Conservation (phyloP, 352 stramenopile genomes). For the Globisporangium recalcitrans region DNA sequence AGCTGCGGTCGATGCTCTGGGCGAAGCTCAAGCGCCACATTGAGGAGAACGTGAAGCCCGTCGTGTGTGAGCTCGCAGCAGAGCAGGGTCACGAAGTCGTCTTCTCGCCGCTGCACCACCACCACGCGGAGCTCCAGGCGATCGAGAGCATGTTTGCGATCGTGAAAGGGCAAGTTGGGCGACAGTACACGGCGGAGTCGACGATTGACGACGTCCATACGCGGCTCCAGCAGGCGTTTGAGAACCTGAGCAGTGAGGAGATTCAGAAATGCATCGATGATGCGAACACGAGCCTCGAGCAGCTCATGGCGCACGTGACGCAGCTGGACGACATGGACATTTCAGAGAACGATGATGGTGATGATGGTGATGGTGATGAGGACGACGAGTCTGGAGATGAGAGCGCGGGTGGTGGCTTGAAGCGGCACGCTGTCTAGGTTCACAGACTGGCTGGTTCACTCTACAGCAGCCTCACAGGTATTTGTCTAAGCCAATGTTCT, state of each 20-base stretch:
- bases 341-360: background rate
- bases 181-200: conserved; percentile 3
- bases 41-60: conserved; percentile 6
- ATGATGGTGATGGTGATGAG: background rate
- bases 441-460: background rate
- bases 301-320: conserved; percentile 9
- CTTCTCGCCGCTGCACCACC: background rate
- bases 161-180: conserved; percentile 7
- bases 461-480: background rate
- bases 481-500: background rate
- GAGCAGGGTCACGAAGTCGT: conserved; percentile 11
- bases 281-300: conserved; percentile 4
- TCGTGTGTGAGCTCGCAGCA: conserved; percentile 1
- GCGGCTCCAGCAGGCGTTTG: conserved; percentile 7
- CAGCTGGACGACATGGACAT: conserved; percentile 6
- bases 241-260: background rate
- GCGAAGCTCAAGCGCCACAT: conserved; percentile 3
- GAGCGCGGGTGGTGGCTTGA: background rate
- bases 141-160: conserved; percentile 2
- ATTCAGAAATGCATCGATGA: conserved; percentile 9
- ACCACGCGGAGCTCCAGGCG: conserved; percentile 2
- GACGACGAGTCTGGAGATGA: background rate
- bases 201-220: conserved; percentile 4
- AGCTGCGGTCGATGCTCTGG: conserved; percentile 13
- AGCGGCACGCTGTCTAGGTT: background rate